Conservation (phyloP, 1,284 basidiomycete genomes). For the Pholiota adiposa region DNA sequence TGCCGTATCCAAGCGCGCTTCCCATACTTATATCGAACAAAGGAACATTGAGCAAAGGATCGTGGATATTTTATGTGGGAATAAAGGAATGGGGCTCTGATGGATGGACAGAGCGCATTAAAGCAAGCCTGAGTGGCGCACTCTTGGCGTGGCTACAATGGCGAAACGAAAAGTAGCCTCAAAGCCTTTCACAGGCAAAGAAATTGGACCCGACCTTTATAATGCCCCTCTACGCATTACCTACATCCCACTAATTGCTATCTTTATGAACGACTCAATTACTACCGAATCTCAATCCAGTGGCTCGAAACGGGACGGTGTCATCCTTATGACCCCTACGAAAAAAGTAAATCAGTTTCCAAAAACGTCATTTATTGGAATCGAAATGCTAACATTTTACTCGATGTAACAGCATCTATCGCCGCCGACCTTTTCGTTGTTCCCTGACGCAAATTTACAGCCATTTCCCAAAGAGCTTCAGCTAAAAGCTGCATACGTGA, state of each 20-base stretch:
- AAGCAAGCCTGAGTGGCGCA: no score
- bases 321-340: background rate
- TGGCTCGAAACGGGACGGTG: background rate
- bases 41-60: no score
- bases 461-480: constrained; percentile 4
- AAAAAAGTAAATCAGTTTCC: background rate
- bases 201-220: no score
- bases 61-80: no score
- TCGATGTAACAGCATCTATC: background rate
- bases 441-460: background rate
- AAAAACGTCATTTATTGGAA: constrained; percentile 11
- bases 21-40: no score
- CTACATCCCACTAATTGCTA: background rate
- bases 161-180: no score
- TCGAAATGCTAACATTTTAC: constrained; percentile 18
- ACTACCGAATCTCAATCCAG: background rate
- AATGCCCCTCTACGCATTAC: no score
- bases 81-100: no score
- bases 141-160: no score
- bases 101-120: no score
- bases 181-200: background rate
- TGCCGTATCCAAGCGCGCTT: no score
- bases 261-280: background rate
- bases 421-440: background rate
- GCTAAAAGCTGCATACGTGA: background rate